phyloP scores from a whole-genome alignment of 768 basidiomycete species.

The Rhodocollybia butyracea region DNA sequence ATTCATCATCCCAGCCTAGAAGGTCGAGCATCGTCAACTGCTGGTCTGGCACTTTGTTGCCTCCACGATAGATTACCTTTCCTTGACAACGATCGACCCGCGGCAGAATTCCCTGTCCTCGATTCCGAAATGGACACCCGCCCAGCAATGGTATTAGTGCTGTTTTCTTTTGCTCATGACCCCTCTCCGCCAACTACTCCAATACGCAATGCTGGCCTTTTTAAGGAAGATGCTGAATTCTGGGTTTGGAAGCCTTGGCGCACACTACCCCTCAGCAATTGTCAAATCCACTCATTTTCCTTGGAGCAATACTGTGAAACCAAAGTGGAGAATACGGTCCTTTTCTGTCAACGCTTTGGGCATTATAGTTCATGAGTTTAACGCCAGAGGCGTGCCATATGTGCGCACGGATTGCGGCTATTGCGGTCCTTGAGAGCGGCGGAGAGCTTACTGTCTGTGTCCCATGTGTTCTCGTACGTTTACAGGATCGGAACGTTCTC shows the following conservation, averaged over 20 bases:
- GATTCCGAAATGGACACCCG: neutral
- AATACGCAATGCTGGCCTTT: neutral
- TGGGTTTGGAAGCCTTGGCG: constrained; percentile 9
- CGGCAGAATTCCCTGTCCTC: neutral
- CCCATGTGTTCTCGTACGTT: no score
- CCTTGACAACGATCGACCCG: neutral
- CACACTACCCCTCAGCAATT: neutral
- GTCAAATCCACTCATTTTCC: neutral
- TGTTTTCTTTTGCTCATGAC: neutral
- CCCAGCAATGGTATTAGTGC: neutral
- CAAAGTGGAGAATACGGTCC: neutral
- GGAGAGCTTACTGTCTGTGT: no score
- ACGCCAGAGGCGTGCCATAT: no score
- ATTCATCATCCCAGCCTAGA: neutral
- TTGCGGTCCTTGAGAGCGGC: no score
- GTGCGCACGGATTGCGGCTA: no score
- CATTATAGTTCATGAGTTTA: neutral
- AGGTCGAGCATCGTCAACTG: neutral
- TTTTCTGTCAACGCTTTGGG: neutral
- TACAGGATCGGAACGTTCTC: no score
- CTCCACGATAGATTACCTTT: neutral
- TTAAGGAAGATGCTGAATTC: neutral
- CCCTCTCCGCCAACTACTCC: neutral
- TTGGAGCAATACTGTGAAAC: neutral
- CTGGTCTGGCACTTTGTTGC: constrained; percentile 4